A percentile compares a stretch with the other conserved stretches of the same genome.
These are phyloP conservation scores for Corymbia maculata DNA, from an alignment of 345 rosid species.

Conservation along the genomic window DNA sequence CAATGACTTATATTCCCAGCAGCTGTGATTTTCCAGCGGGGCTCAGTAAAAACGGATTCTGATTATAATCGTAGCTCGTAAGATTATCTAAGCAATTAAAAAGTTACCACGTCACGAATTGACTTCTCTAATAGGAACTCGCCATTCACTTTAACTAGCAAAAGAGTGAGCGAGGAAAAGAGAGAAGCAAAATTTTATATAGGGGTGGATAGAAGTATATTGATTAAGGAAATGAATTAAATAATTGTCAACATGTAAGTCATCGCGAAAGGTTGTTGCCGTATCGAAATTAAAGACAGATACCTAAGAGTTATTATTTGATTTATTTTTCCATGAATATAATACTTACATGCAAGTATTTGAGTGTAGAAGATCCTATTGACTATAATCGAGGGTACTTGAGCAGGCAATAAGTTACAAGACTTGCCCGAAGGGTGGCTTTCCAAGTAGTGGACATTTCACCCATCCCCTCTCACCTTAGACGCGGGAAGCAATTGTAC, in stretches of 20 bases:
- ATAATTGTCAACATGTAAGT: not conserved
- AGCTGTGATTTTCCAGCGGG: no score
- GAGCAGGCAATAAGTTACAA: no score
- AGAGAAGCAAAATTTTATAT: not conserved
- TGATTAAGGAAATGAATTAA: not conserved
- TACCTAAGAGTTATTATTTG: not conserved
- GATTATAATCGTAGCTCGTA: no score
- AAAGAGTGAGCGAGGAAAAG: not conserved
- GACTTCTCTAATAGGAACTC: rapidly evolving
- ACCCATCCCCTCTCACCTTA: no score
- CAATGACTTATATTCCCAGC: no score
- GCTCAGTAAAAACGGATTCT: no score
- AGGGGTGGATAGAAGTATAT: not conserved
- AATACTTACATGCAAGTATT: not conserved
- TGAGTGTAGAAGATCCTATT: not conserved
- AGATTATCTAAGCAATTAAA: no score
- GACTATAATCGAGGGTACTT: not conserved
- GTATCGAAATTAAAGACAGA: not conserved
- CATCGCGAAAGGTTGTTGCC: not conserved
- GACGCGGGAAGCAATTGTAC: no score
- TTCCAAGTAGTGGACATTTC: no score
- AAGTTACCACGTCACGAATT: no score
- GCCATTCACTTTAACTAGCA: not conserved
- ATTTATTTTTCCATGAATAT: not conserved
- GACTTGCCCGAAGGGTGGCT: no score